Base-by-base conservation (phyloP, 1,284 basidiomycete genomes). In the Schizophyllum commune region DNA sequence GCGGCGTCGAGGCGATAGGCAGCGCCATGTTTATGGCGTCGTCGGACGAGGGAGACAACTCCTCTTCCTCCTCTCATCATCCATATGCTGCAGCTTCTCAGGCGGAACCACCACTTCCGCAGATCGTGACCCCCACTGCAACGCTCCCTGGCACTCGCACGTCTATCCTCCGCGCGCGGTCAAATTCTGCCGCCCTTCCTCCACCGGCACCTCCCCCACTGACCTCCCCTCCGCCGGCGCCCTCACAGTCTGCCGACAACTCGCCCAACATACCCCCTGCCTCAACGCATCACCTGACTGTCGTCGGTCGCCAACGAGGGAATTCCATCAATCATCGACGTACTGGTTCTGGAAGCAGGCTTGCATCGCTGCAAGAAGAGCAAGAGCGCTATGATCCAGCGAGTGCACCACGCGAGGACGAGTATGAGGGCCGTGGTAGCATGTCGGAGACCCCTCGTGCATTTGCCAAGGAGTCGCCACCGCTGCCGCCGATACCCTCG, bases 121-220 rank as follows among this genome's bases (percentile, higher is more conserved):
- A 65, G 68, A 58, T 61, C 68, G 55, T 61, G 60, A 61, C 62
- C 63, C 67, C 74, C 56, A 67, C 71, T 15, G 52, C 71, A 61
- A 59, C 64, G 57, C 69, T 75, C 21, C 78, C 55, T 58, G 39
- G 39, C 61, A 61, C 62, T 63, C 67, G 74, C 56, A 68, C 71
- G 15, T 53, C 71, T 60, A 58, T 64, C 58, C 69, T 75, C 22
- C 78, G 84, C 62, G 71, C 79, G n/a, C 78, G 85, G 62, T 79
- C 83, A 32, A 55, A 27, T 27, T 73, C 81, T 21, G 85, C 85
- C 60, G 78, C 75, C 19, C 79, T 90, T 39, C 87, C 87, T 7
- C 88, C 88, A 19, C 78, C 82, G 52, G 79, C 77, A 0, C 88
- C 88, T 4, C 86, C 85, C 13, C 89, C 89, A 27, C 75, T 78